Base-by-base conservation (phyloP, 805 yeast genomes). In the Vanderwaltozyma verrucispora region DNA sequence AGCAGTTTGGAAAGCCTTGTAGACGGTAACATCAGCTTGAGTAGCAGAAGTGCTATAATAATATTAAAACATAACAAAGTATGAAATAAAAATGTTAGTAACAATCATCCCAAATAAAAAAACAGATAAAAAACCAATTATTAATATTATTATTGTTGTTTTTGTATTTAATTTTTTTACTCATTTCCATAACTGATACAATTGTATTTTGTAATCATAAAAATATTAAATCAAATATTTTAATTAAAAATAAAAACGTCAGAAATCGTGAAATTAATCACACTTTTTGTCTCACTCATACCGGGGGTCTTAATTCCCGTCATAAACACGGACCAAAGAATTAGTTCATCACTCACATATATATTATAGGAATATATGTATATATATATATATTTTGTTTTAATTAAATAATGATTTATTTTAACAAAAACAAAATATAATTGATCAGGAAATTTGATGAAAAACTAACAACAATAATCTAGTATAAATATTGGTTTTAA, bases 281-380 rank as follows among this genome's bases (percentile, higher is more conserved):
- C 62, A 43, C 47, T 53, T 56, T 59, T 53, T 69, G 66, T 80
- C 77, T 77, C 84, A 82, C 88, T 84, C 94, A 85, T 79, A 77
- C 78, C 83, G 80, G 88, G 75, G 94, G 94, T 80, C 89, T 82
- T 82, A 79, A 67, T 69, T 85, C 94, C 79, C 87, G 83, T 85
- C 94, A 76, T 80, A 50, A 48, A 45, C 51, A 47, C 44, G 46
- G 48, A 46, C 44, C 46, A 47, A 40, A 39, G 48, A 33, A 42
- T 41, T 36, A 38, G 30, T 38, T 37, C 45, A 41, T 38, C 39
- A 41, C 42, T 37, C 49, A 44, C 53, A 38, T 32, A 12, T 19
- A 14, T 18, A 24, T 72, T 38, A 14, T 10, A 8, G 5, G 5
- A 8, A 4, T 10, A 8, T 24, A 24, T 24, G 4, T 10, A 10